Evolutionary conservation across 345 rosid species (phyloP).

Genomic region (Citrus sp.): DNA sequence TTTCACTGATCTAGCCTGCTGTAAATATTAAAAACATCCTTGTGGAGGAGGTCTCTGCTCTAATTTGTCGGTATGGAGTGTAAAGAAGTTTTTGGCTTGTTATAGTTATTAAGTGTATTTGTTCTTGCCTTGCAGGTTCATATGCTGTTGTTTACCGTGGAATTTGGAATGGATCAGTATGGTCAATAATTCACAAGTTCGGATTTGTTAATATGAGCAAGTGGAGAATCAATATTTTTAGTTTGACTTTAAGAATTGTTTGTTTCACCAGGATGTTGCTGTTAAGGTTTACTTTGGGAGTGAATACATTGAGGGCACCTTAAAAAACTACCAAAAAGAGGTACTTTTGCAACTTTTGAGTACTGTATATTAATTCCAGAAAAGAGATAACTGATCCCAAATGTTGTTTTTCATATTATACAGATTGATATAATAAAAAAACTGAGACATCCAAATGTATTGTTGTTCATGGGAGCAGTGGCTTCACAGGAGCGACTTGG

Average conservation of each 20-base stretch:
- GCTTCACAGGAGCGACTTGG: conserved; percentile 69
- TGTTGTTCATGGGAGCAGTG: conserved; percentile 94
- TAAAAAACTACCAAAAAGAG: conserved; percentile 75
- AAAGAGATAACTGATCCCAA: neutral
- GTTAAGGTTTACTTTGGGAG: conserved; percentile 71
- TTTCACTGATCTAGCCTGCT: neutral
- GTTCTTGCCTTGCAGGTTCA: conserved; percentile 48
- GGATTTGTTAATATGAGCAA: neutral
- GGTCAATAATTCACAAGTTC: conserved; percentile 11
- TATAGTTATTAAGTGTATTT: neutral
- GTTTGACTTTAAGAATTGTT: neutral
- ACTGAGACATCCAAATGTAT: conserved; percentile 86
- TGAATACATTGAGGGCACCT: conserved; percentile 51
- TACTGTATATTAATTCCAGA: neutral
- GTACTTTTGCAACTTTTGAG: conserved; percentile 26
- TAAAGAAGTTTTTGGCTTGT: neutral
- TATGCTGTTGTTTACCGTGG: conserved; percentile 69
- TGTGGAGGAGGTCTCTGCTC: neutral
- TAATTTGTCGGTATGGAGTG: neutral
- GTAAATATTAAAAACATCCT: neutral
- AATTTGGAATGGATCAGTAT: conserved; percentile 85
- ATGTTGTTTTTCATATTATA: neutral
- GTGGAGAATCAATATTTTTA: neutral
- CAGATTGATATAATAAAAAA: conserved; percentile 83
- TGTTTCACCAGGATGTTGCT: conserved; percentile 69